A percentile compares a stretch with the other conserved stretches of the same genome.
phyloP scores from a whole-genome alignment of 2,329 filamentous ascomycete species.

The Neoarthrinium moseri region DNA sequence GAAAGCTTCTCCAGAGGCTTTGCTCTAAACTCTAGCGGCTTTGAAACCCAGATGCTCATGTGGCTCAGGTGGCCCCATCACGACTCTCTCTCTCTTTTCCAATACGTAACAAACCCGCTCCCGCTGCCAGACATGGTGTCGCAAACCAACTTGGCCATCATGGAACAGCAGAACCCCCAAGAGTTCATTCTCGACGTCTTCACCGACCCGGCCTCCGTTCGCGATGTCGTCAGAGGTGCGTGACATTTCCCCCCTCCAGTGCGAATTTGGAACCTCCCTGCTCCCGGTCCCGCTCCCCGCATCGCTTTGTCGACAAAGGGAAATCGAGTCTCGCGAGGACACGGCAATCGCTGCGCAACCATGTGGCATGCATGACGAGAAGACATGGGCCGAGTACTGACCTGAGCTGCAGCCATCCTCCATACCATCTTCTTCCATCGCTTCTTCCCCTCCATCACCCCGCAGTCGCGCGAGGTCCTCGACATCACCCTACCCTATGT shows the following conservation, averaged over 20 bases:
- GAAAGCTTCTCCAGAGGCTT: too few relatives aligned
- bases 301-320: background rate
- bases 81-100: background rate
- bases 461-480: constrained; percentile 82
- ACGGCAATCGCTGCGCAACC: background rate
- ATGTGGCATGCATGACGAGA: background rate
- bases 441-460: constrained; percentile 85
- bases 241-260: too few relatives aligned
- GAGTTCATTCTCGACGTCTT: constrained; percentile 95
- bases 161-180: constrained; percentile 61
- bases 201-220: constrained; percentile 83
- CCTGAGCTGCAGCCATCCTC: constrained; percentile 69
- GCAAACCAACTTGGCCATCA: constrained; percentile 22
- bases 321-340: background rate
- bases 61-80: too few relatives aligned
- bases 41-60: too few relatives aligned
- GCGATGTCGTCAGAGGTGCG: constrained; percentile 88
- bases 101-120: background rate
- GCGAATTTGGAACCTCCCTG: too few relatives aligned
- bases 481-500: constrained; percentile 89
- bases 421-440: constrained; percentile 99
- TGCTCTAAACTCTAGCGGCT: too few relatives aligned
- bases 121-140: constrained; percentile 4
- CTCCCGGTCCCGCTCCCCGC: background rate
- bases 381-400: background rate